Evolutionary conservation across 1,139 yeast genomes (phyloP).

Genomic region (Kodamaea fungicola): DNA sequence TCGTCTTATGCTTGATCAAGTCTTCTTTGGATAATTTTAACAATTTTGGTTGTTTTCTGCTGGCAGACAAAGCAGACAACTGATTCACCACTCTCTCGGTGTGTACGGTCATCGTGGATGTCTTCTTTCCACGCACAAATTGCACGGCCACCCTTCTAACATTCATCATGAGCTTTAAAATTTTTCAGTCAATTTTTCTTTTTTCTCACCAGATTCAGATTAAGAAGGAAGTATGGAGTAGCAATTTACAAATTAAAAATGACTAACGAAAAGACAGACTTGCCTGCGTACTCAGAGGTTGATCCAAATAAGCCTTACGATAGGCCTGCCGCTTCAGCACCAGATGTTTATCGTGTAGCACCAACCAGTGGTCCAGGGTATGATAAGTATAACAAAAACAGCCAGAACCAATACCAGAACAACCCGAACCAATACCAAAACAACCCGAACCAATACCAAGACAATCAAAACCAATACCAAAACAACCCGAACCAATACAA

Average conservation of each 20-base stretch:
- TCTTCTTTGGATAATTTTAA: conserved; percentile 79
- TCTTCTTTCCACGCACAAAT: conserved; percentile 38
- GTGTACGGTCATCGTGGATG: conserved; percentile 45
- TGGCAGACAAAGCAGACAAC: conserved; percentile 80
- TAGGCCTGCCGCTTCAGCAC: neutral
- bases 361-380: conserved; percentile 1
- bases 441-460: conserved; percentile 1
- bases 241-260: neutral
- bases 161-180: conserved; percentile 2
- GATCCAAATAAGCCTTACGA: conserved; percentile 3
- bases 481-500: conserved; percentile 3
- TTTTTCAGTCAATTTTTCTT: conserved; percentile 1
- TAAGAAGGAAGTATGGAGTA: neutral
- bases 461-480: conserved; percentile 2
- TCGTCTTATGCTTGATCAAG: conserved; percentile 76
- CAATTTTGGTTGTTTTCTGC: conserved; percentile 82
- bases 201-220: neutral
- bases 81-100: conserved; percentile 71
- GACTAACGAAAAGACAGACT: conserved; percentile 1
- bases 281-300: conserved; percentile 12
- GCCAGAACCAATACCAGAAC: neutral
- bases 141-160: conserved; percentile 10
- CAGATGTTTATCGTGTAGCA: neutral
- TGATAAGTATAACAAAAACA: too few relatives aligned
- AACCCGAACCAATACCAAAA: conserved; percentile 3